Evolutionary conservation across 1,139 yeast genomes (phyloP), one percentile per base, ranked within the genome.

Genomic region (Candida tetrigidarum): DNA sequence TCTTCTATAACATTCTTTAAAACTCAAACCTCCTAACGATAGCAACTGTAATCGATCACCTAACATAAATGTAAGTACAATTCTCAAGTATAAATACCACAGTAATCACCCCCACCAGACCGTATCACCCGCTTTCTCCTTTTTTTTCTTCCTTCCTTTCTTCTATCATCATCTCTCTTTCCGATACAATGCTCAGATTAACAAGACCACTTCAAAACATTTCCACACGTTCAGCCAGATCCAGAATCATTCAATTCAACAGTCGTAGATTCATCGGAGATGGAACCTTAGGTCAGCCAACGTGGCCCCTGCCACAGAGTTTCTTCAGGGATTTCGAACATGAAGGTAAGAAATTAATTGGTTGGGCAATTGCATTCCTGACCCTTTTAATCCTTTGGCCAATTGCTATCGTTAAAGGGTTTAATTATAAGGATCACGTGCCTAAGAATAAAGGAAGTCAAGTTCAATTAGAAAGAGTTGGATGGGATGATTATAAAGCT

Each of bases 361-460:
- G 52, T n/a, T 49, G 53, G 51, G 35, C 43, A 10, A 28, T 44
- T 27, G 46, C 52, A 10, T 42, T 52, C 3, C 37, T 41, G 32
- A 30, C 38, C 1, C 30, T 48, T 5, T 37, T 52, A 37, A n/a
- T 50, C 9, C 27, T 47, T 19, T 47, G 52, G 45, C 54, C 54
- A 14, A 22, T 33, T 38, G 29, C 39, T 5, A 35, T 45, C 34
- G 44, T 40, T 30, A 40, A 39, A 11, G 37, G 25, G 1, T 38
- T 45, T 9, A 36, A 52, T 19, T 8, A 37, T 9, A 16, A 44
- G 10, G 46, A 51, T 37, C 37, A 52, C 37, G 56, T 51, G 2
- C 52, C 53, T 6, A 37, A 32, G n/a, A 46, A 48, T 14, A 48
- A 39, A 14, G 52, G 52, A 6, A 49, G 50, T 12, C 51, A 51